Evolutionary conservation across 192 early-diverging fungal genomes (phyloP).

Genomic region (Entomortierella parvispora): DNA sequence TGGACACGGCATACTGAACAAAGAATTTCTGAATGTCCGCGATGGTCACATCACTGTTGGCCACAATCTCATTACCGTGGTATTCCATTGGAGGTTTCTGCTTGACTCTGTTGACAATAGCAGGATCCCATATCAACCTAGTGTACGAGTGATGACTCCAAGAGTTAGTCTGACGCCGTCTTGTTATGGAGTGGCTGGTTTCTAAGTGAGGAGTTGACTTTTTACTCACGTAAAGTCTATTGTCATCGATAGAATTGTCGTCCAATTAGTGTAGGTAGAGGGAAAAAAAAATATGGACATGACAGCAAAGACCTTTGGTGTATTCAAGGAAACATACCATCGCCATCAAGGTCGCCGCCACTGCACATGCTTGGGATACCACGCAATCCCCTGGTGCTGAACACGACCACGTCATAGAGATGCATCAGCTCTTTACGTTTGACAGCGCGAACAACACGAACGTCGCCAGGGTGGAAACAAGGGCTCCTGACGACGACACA

Average conservation of each 20-base stretch:
- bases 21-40: conserved; percentile 67
- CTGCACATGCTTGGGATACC: conserved; percentile 80
- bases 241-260: no score
- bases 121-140: conserved; percentile 67
- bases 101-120: conserved; percentile 53
- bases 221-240: conserved; percentile 11
- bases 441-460: conserved; percentile 66
- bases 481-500: conserved; percentile 65
- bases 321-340: conserved; percentile 49
- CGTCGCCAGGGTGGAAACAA: conserved; percentile 77
- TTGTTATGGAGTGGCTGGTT: no score
- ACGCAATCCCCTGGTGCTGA: conserved; percentile 71
- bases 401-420: conserved; percentile 78
- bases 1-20: conserved; percentile 69
- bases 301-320: no score
- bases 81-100: conserved; percentile 66
- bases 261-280: not conserved
- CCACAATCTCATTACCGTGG: conserved; percentile 33
- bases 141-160: not conserved
- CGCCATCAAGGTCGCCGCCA: conserved; percentile 88
- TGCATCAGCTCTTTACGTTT: conserved; percentile 56
- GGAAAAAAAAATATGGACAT: no score
- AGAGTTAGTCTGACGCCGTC: no score
- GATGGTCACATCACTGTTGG: conserved; percentile 56
- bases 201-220: no score